Evolutionary conservation across 257 asterid species (phyloP).

Genomic region (Solanum appendiculatum): DNA sequence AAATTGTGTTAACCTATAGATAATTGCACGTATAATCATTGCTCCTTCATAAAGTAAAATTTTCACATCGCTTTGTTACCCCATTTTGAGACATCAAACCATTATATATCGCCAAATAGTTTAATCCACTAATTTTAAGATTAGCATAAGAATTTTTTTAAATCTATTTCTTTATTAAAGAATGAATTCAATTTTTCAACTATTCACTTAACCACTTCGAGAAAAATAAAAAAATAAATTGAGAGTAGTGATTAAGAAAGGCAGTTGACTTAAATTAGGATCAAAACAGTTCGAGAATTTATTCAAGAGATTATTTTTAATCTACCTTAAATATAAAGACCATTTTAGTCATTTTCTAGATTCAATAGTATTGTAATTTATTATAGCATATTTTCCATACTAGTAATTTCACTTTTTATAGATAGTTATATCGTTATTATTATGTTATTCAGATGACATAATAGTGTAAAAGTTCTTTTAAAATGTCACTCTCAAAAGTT

Average conservation of each 20-base stretch:
- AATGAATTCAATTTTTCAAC: neutral
- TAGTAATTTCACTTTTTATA: neutral
- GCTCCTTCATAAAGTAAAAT: neutral
- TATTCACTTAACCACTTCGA: neutral
- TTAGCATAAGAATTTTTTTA: neutral
- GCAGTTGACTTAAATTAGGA: neutral
- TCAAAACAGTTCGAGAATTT: neutral
- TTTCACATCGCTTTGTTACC: neutral
- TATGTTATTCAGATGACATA: neutral
- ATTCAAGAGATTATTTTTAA: neutral
- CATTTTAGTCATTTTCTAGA: neutral
- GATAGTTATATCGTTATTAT: neutral
- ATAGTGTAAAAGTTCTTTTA: no score
- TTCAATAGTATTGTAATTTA: neutral
- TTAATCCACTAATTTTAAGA: neutral
- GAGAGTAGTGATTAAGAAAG: neutral
- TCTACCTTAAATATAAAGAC: neutral
- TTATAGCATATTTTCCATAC: neutral
- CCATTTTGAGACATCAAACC: neutral
- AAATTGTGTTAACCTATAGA: neutral
- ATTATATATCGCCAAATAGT: neutral
- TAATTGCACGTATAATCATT: neutral
- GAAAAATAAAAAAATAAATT: neutral
- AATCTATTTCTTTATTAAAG: neutral
- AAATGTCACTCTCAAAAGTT: neutral